phyloP scores from a whole-genome alignment of 2,329 filamentous ascomycete genomes.

The Aspergillus sp. region DNA sequence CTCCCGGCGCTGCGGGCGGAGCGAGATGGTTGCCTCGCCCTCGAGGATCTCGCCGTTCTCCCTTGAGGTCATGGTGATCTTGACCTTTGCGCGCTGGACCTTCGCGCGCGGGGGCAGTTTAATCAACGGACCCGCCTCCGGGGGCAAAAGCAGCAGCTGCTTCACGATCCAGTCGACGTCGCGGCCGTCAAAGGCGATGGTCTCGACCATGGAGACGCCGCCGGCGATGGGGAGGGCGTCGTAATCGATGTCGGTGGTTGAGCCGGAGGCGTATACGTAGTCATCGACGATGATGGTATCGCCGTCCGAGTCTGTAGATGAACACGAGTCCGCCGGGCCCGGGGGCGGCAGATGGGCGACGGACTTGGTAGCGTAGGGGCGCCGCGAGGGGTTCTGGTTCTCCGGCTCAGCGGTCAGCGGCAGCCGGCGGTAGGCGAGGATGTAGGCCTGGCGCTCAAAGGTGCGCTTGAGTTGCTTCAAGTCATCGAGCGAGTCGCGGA shows the following conservation, averaged over 20 bases:
- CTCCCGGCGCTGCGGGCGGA: conserved; percentile 1
- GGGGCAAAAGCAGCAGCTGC: conserved; percentile 6
- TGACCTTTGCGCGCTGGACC: conserved; percentile 11
- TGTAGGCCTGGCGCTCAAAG: conserved; percentile 8
- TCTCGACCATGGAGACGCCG: conserved; percentile 7
- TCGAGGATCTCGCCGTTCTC: conserved; percentile 13
- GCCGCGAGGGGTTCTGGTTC: background rate
- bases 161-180: conserved; percentile 10
- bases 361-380: too few relatives aligned
- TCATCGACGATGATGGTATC: background rate
- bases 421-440: conserved; percentile 23
- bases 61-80: conserved; percentile 7
- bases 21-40: conserved; percentile 10
- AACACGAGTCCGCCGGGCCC: too few relatives aligned
- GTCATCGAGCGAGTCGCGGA: background rate
- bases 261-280: background rate
- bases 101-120: conserved; percentile 8
- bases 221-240: background rate
- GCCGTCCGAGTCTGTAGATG: background rate
- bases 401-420: conserved; percentile 1
- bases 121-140: conserved; percentile 6
- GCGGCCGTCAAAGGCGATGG: conserved; percentile 8
- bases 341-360: too few relatives aligned
- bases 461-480: background rate
- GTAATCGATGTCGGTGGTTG: background rate